These are phyloP conservation scores for Myxozyma vanderwaltii DNA, from an alignment of 805 yeast species.

Conservation along the genomic window DNA sequence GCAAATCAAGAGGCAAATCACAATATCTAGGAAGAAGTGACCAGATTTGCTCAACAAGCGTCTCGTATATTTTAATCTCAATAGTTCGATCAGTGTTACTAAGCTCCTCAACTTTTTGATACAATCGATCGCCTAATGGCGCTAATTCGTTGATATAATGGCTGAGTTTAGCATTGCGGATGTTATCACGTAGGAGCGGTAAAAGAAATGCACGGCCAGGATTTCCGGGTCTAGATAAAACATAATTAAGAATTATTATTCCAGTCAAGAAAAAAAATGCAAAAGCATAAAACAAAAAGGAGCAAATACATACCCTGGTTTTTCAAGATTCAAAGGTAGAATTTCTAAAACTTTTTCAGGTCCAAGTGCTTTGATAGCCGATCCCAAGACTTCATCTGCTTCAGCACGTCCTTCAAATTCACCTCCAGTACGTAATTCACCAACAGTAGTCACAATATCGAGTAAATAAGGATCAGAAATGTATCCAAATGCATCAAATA, in stretches of 20 bases:
- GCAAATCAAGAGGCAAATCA: constrained; percentile 78
- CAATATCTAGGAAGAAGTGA: constrained; percentile 85
- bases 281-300: not conserved
- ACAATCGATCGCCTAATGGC: constrained; percentile 54
- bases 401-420: constrained; percentile 69
- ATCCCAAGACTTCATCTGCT: constrained; percentile 77
- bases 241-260: too few species aligned
- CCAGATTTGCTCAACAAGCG: constrained; percentile 92
- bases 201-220: constrained; percentile 96
- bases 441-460: constrained; percentile 68
- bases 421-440: constrained; percentile 84
- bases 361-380: constrained; percentile 79
- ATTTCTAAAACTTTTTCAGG: constrained; percentile 76
- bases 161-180: constrained; percentile 66
- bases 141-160: constrained; percentile 64
- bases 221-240: constrained; percentile 42
- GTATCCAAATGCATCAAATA: constrained; percentile 58
- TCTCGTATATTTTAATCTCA: constrained; percentile 75
- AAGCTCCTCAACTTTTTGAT: constrained; percentile 35
- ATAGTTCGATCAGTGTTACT: constrained; percentile 53
- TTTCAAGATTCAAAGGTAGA: constrained; percentile 76
- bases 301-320: constrained; percentile 45
- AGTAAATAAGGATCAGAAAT: constrained; percentile 73
- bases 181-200: constrained; percentile 86
- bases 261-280: not conserved